A percentile compares a stretch with the other conserved stretches of the same genome.
Conservation (phyloP, 2,329 filamentous ascomycete genomes). For the Aspergillus ibericus region DNA sequence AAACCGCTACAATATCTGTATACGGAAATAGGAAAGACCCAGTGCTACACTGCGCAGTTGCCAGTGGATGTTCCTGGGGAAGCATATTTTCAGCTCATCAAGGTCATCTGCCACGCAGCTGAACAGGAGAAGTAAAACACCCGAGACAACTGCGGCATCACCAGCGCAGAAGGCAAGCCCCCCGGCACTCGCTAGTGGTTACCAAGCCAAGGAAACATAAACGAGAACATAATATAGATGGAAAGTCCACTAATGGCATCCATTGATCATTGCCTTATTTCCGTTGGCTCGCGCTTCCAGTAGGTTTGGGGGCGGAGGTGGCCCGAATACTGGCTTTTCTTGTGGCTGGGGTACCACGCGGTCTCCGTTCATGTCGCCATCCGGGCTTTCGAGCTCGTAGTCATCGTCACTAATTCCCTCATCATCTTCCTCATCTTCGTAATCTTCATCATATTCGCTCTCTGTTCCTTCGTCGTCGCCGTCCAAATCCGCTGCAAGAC, state of each 20-base stretch:
- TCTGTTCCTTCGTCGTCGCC: slow-evolving; percentile 43
- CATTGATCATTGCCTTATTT: slow-evolving; percentile 46
- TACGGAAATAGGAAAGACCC: slow-evolving; percentile 12
- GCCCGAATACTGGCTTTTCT: slow-evolving; percentile 48
- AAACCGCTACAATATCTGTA: slow-evolving; percentile 8
- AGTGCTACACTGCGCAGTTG: slow-evolving; percentile 7
- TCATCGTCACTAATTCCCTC: slow-evolving; percentile 62
- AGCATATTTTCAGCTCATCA: slow-evolving; percentile 1
- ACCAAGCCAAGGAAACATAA: slow-evolving; percentile 7
- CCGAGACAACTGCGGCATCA: slow-evolving; percentile 4
- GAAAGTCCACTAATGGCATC: slow-evolving; percentile 30
- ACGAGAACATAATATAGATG: slow-evolving; percentile 1
- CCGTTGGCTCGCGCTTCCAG: slow-evolving; percentile 48
- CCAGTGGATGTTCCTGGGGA: slow-evolving; percentile 3
- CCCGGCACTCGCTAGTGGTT: not conserved
- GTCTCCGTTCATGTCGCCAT: slow-evolving; percentile 27
- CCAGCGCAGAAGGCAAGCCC: not conserved
- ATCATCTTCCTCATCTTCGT: slow-evolving; percentile 66
- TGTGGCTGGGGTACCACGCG: slow-evolving; percentile 28
- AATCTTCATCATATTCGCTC: slow-evolving; percentile 57
- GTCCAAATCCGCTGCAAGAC: slow-evolving; percentile 61
- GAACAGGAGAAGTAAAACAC: slow-evolving; percentile 4
- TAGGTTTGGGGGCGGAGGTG: slow-evolving; percentile 53
- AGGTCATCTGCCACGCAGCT: slow-evolving; percentile 1
- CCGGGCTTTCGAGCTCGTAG: slow-evolving; percentile 45